Base-by-base conservation (phyloP, 164 flowering plant species). In the Piper betle region DNA sequence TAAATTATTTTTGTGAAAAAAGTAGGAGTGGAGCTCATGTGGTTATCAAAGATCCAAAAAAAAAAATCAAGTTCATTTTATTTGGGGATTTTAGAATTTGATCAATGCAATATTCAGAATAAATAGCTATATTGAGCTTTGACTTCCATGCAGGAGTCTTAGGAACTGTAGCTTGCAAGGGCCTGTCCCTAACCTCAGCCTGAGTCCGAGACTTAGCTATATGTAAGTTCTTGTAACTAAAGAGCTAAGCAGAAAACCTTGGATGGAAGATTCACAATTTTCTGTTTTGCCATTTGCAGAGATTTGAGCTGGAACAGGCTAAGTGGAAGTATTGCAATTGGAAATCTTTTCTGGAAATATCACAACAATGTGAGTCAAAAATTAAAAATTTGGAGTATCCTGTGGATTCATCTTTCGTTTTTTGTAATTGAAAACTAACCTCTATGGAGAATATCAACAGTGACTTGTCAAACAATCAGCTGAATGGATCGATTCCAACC, bases 111-210 rank as follows among this genome's bases (percentile, higher is more conserved):
- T 6, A 42, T 42, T 6, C 11, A 42, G 6, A 6, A 6, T 6
- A 42, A 42, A 10, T 42, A 42, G 67, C 18, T 53, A 53, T n/a
- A 13, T 52, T 52, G 9, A 52, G 37, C 37, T 55, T 55, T 55
- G 8, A 50, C 55, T 66, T 42, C 46, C 11, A 42, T 18, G 66
- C 83, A 90, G 97, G 73, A 91, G 96, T 77, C 84, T 91, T 13
- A 80, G 96, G 72, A 88, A 88, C 69, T 91, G 97, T 75, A 79
- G 84, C 68, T 75, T 91, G 78, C 71, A 66, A 63, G 97, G 97
- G 71, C 46, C 73, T 37, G 46, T 88, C 60, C 97, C 96, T 64
- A 90, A 88, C 73, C 68, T 91, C 10, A 85, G 87, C 73, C 52
- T 68, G 64, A 73, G 85, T 56, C 58, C 78, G 53, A 63, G 61